These are phyloP conservation scores for Theobroma grandiflorum DNA, from an alignment of 441 rosid genomes.

Conservation along the genomic window DNA sequence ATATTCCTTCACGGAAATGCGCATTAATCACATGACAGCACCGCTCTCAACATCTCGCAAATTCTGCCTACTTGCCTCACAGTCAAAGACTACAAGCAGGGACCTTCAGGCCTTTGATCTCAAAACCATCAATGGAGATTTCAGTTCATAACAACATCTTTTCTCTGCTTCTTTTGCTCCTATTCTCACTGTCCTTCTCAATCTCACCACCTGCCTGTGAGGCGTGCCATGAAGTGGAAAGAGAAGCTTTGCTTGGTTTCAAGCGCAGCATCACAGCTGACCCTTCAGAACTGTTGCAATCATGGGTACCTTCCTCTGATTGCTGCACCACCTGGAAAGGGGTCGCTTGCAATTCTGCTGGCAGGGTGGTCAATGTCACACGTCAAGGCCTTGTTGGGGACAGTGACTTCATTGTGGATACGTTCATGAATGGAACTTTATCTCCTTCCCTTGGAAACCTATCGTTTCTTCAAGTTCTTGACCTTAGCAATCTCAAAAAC, in stretches of 20 bases:
- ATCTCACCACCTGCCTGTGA: constrained; percentile 21
- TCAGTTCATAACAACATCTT: constrained; percentile 17
- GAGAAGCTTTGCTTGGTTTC: constrained; percentile 57
- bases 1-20: background rate
- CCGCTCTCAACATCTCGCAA: background rate
- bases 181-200: constrained; percentile 6
- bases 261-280: constrained; percentile 51
- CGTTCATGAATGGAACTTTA: constrained; percentile 54
- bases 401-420: constrained; percentile 42
- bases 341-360: constrained; percentile 46
- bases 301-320: constrained; percentile 52
- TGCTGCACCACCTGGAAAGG: constrained; percentile 69
- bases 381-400: constrained; percentile 46
- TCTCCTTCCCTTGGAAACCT: constrained; percentile 62
- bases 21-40: constrained; percentile 19
- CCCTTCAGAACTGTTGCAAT: constrained; percentile 52
- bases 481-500: constrained; percentile 58
- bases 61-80: background rate
- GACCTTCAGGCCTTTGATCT: background rate
- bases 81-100: background rate
- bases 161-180: constrained; percentile 20
- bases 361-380: constrained; percentile 53
- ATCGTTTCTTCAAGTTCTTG: constrained; percentile 51
- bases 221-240: constrained; percentile 48
- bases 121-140: constrained; percentile 35